These are phyloP conservation scores for Sugiyamaella qingdaonensis DNA, from an alignment of 805 yeast genomes.

Conservation along the genomic window DNA sequence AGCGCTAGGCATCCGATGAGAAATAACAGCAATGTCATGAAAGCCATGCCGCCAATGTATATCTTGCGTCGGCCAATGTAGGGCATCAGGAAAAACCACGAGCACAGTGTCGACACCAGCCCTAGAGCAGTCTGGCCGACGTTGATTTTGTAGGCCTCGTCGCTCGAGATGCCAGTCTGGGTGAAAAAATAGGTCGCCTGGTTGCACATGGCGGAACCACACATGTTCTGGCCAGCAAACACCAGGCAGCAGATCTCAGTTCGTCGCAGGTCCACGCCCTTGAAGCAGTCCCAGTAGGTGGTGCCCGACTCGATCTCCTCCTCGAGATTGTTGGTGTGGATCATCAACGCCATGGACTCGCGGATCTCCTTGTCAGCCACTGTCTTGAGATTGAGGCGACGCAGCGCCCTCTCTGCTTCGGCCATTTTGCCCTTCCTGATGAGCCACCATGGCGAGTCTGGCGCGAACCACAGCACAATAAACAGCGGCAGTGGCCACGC, in stretches of 20 bases:
- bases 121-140: slow-evolving; percentile 46
- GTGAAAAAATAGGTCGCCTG: slow-evolving; percentile 34
- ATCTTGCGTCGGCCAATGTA: slow-evolving; percentile 9
- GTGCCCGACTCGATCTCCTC: slow-evolving; percentile 12
- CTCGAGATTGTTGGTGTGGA: slow-evolving; percentile 41
- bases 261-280: slow-evolving; percentile 44
- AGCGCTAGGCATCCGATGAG: slow-evolving; percentile 19
- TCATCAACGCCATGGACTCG: slow-evolving; percentile 43
- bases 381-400: slow-evolving; percentile 37
- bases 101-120: slow-evolving; percentile 34
- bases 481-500: slow-evolving; percentile 50
- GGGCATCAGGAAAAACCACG: slow-evolving; percentile 5
- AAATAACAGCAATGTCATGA: slow-evolving; percentile 9
- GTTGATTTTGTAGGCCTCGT: slow-evolving; percentile 43
- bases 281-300: slow-evolving; percentile 41
- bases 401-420: slow-evolving; percentile 41
- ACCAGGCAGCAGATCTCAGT: slow-evolving; percentile 45
- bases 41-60: slow-evolving; percentile 5
- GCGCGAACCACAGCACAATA: slow-evolving; percentile 39
- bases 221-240: slow-evolving; percentile 41
- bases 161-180: slow-evolving; percentile 35
- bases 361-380: slow-evolving; percentile 38
- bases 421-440: slow-evolving; percentile 38
- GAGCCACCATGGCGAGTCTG: slow-evolving; percentile 56
- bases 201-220: slow-evolving; percentile 3